Base-by-base conservation (phyloP, 169 alveolate genomes). In the Pseudocohnilembus persalinus region DNA sequence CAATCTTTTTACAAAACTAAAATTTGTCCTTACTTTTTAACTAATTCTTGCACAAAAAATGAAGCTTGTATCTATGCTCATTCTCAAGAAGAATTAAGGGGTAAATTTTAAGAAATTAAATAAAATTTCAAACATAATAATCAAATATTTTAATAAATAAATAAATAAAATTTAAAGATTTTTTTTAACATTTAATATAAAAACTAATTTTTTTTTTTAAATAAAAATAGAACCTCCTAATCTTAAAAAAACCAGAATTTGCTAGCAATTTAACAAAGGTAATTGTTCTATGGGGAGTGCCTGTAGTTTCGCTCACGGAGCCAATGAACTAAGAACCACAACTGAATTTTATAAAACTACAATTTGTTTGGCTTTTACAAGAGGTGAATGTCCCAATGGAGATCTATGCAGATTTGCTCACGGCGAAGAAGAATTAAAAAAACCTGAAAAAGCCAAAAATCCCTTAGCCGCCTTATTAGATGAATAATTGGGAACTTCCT, bases 21-120 rank as follows among this genome's bases (percentile, higher is more conserved):
- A 77, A 77, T 77, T 24, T 77, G 82, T 34, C 82, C 82, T n/a
- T 77, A 77, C 34, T 77, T 32, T 33, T 77, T 77, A 68, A 77
- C 34, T 24, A 68, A 63, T 27, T 33, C 34, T 33, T 77, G 82
- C 73, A 77, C 82, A 1, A 77, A 77, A n/a, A 68, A 31, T 27
- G 82, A 77, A 1, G 28, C 34, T 26, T 77, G 82, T 72, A 68
- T 77, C 11, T 77, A 77, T 34, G 82, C 82, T 33, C 82, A 77
- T n/a, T 33, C 74, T 33, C n/a, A 77, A 77, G 82, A 31, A 77
- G 82, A 77, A 34, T 32, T 77, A 11, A 77, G 72, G 33, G 68
- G 68, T 49, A 49, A 49, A 49, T 11, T 49, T n/a, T n/a, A n/a
- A n/a, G n/a, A n/a, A n/a, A n/a, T n/a, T n/a, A n/a, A n/a, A 49